phyloP scores from a whole-genome alignment of 345 rosid genomes.

The Isatis tinctoria region DNA sequence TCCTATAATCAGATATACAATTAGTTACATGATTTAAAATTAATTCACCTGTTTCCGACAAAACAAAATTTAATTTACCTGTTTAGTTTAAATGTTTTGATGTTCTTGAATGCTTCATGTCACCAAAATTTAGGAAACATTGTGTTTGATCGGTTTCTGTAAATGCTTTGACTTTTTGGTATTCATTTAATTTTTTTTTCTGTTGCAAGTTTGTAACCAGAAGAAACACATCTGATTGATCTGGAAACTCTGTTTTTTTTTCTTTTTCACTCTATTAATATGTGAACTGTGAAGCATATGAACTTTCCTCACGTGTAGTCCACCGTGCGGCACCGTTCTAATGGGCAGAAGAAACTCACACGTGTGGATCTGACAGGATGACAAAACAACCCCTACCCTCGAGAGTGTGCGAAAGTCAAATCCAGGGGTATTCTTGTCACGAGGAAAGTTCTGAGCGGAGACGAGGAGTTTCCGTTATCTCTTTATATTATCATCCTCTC shows the following conservation, averaged over 20 bases:
- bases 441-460: constrained; percentile 38
- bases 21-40: no score
- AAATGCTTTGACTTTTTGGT: background rate
- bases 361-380: background rate
- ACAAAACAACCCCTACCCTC: background rate
- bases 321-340: constrained; percentile 14
- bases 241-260: background rate
- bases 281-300: constrained; percentile 11
- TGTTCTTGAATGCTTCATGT: background rate
- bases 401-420: constrained; percentile 16
- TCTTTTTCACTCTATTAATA: background rate
- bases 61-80: background rate
- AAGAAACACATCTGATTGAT: background rate
- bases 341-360: constrained; percentile 1
- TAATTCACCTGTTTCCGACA: background rate
- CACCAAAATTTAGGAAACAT: background rate
- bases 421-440: constrained; percentile 13
- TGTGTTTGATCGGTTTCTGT: background rate
- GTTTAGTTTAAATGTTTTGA: background rate
- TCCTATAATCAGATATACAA: background rate
- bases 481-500: constrained; percentile 19
- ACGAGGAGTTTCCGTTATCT: constrained; percentile 82
- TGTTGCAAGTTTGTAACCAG: background rate
- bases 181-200: background rate
- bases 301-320: constrained; percentile 11